These are phyloP conservation scores for Uromyces viciae-fabae DNA, from an alignment of 1,284 basidiomycete species.

Conservation along the genomic window DNA sequence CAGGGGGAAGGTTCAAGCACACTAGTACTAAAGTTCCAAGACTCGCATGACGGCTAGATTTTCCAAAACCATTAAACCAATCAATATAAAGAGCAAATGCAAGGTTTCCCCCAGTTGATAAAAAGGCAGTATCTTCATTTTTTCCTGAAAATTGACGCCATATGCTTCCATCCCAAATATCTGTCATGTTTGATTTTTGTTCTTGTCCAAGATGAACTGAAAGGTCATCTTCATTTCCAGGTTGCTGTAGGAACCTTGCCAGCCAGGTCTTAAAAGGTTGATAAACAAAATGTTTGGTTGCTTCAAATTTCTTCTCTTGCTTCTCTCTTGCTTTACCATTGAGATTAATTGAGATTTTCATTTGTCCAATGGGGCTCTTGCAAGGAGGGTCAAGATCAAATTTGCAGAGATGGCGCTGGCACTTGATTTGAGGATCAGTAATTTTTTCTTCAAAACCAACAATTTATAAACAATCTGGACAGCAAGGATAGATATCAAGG, in stretches of 20 bases:
- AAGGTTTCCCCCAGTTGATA: slow-evolving; percentile 9
- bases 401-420: not conserved
- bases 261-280: slow-evolving; percentile 22
- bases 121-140: not conserved
- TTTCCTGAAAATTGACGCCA: not conserved
- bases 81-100: slow-evolving; percentile 29
- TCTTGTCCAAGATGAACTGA: not conserved
- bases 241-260: not conserved
- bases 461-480: not conserved
- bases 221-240: slow-evolving; percentile 15
- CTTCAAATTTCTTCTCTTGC: slow-evolving; percentile 25
- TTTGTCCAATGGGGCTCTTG: not conserved
- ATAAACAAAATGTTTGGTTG: slow-evolving; percentile 10
- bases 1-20: slow-evolving; percentile 48
- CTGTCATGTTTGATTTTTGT: not conserved
- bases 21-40: slow-evolving; percentile 13
- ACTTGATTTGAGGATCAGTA: not conserved
- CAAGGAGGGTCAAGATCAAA: not conserved
- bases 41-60: not conserved
- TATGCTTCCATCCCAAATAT: slow-evolving; percentile 6
- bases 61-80: slow-evolving; percentile 33
- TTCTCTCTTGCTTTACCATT: not conserved
- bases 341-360: slow-evolving; percentile 4
- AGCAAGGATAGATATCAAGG: not conserved
- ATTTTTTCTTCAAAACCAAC: slow-evolving; percentile 1